A percentile compares a stretch with the other conserved stretches of the same genome.
Conservation (phyloP, 2,329 filamentous ascomycete species). For the Tolypocladium sp. region DNA sequence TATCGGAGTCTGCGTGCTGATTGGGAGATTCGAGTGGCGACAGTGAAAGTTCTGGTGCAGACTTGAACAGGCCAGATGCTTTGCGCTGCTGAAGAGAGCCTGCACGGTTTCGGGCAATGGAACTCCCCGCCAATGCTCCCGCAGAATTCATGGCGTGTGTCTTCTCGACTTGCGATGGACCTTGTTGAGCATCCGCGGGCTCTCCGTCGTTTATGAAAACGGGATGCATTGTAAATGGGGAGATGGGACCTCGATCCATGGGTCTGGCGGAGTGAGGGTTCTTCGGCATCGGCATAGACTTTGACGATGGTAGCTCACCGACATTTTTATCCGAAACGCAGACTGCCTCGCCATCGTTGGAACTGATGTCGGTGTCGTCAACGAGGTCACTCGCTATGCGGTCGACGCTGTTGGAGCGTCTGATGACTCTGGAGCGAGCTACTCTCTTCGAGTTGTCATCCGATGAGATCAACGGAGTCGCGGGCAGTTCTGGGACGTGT, state of each 20-base stretch:
- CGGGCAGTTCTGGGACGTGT: constrained; percentile 1
- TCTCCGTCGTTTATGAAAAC: not conserved
- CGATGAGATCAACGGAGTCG: constrained; percentile 1
- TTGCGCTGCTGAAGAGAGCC: not conserved
- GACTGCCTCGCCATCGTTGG: not conserved
- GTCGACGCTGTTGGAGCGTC: constrained; percentile 9
- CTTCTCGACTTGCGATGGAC: not conserved
- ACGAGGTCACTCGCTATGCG: constrained; percentile 20
- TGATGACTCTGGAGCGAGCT: constrained; percentile 1
- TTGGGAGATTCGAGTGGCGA: not conserved
- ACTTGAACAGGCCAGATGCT: not conserved
- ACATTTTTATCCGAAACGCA: not conserved
- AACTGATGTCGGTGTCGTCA: constrained; percentile 11
- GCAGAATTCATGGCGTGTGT: not conserved
- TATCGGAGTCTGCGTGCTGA: not conserved
- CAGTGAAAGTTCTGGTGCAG: not conserved
- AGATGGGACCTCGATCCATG: not conserved
- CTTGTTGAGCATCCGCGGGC: not conserved
- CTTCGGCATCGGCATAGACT: not conserved
- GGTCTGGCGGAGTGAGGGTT: not conserved
- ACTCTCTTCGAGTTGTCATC: constrained; percentile 6
- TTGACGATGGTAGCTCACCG: not conserved
- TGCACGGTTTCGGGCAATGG: too few species aligned
- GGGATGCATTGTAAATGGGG: constrained; percentile 7
- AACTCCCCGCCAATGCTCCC: not conserved